Evolutionary conservation across 495 filamentous ascomycete genomes (phyloP).

Genomic region (Tuber magnatum): DNA sequence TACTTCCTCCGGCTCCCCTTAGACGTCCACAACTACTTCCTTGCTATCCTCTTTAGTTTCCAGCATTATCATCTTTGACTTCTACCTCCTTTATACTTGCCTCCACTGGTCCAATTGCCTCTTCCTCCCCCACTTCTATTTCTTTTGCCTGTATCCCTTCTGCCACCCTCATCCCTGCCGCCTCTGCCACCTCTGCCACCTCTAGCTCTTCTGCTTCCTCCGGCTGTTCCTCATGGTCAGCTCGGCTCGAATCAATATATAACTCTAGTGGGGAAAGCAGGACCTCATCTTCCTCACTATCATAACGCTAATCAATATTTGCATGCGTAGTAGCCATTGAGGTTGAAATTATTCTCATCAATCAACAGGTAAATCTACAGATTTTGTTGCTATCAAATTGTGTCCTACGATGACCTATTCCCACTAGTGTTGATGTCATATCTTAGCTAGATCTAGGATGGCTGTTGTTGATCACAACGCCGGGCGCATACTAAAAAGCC

Average conservation of each 20-base stretch:
- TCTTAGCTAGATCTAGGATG: too few species aligned
- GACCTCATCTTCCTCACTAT: constrained; percentile 5
- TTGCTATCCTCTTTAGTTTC: constrained; percentile 14
- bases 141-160: background rate
- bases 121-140: constrained; percentile 41
- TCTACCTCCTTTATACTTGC: constrained; percentile 34
- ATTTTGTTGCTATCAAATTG: too few species aligned
- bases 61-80: constrained; percentile 35
- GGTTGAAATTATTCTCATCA: too few species aligned
- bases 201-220: constrained; percentile 23
- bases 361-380: too few species aligned
- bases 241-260: background rate
- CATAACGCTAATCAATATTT: background rate
- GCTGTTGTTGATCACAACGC: too few species aligned
- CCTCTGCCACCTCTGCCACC: too few species aligned
- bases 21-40: background rate
- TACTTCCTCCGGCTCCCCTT: background rate
- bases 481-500: too few species aligned
- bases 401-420: too few species aligned
- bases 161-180: constrained; percentile 7
- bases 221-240: constrained; percentile 8
- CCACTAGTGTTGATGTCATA: too few species aligned
- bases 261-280: background rate
- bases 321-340: too few species aligned
- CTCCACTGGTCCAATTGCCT: constrained; percentile 31